Evolutionary conservation across 208 protist species (phyloP).

Genomic region (Crithidia thermophila): DNA sequence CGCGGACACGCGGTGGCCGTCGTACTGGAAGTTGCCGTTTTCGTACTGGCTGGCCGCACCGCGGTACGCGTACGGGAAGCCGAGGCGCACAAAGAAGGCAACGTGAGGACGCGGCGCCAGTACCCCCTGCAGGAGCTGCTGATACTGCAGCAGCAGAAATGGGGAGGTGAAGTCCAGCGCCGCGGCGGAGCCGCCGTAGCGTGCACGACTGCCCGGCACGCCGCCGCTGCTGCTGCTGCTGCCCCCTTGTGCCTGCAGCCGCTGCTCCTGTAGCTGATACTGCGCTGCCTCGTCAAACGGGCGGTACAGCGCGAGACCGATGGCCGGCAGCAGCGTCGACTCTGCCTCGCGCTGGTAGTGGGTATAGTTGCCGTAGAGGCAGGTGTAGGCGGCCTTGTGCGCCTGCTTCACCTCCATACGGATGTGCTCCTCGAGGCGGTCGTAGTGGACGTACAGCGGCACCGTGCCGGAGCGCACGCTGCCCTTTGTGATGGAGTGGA

Average conservation of each 20-base stretch:
- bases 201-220: not conserved
- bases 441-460: slow-evolving; percentile 43
- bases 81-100: slow-evolving; percentile 33
- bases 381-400: slow-evolving; percentile 59
- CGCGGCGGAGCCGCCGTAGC: not conserved
- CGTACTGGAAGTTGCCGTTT: slow-evolving; percentile 25
- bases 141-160: slow-evolving; percentile 37
- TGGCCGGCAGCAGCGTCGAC: slow-evolving; percentile 30
- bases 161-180: slow-evolving; percentile 35
- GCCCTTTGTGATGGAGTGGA: slow-evolving; percentile 39
- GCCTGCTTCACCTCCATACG: slow-evolving; percentile 44
- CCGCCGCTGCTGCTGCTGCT: not conserved
- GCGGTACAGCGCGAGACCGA: slow-evolving; percentile 45
- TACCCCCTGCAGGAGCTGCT: slow-evolving; percentile 39
- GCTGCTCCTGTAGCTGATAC: slow-evolving; percentile 25
- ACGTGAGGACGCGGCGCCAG: slow-evolving; percentile 27
- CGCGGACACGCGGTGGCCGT: slow-evolving; percentile 33
- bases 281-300: slow-evolving; percentile 40
- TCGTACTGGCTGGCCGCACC: slow-evolving; percentile 10
- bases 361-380: slow-evolving; percentile 47
- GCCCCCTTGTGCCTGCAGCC: slow-evolving; percentile 7
- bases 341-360: slow-evolving; percentile 40
- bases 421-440: slow-evolving; percentile 45
- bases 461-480: slow-evolving; percentile 33
- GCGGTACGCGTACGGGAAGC: slow-evolving; percentile 37